Percentiles rank a stretch among this genome's conserved stretches.
Evolutionary conservation across 1,139 yeast species (phyloP).

Genomic region (Geotrichum phurueaensis): DNA sequence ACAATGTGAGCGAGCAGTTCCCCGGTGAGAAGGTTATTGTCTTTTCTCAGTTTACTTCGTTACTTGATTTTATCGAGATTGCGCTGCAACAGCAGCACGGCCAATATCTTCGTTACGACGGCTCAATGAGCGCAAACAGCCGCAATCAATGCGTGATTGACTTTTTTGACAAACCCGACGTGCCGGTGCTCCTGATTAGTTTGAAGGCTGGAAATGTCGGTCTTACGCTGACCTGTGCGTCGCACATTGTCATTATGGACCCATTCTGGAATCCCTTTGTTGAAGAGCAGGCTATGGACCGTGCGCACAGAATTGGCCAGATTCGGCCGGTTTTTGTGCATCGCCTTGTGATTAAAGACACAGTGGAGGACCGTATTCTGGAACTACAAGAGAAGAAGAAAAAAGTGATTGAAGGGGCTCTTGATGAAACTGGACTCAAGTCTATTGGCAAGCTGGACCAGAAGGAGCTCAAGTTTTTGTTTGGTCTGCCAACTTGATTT

Average conservation of each 20-base stretch:
- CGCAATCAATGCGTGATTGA: conserved; percentile 58
- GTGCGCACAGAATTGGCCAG: conserved; percentile 93
- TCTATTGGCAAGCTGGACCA: conserved; percentile 60
- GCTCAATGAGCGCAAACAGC: conserved; percentile 63
- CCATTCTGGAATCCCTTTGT: conserved; percentile 98
- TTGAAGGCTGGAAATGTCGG: conserved; percentile 93
- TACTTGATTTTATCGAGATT: conserved; percentile 64
- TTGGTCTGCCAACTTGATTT: conserved; percentile 45
- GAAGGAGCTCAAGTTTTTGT: conserved; percentile 69
- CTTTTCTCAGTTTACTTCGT: conserved; percentile 78
- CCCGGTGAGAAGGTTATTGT: conserved; percentile 65
- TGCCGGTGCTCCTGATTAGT: conserved; percentile 60
- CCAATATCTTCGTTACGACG: conserved; percentile 62
- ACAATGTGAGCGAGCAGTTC: conserved; percentile 38
- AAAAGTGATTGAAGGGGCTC: conserved; percentile 69
- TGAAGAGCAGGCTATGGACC: conserved; percentile 92
- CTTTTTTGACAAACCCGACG: conserved; percentile 54
- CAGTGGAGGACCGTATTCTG: conserved; percentile 84
- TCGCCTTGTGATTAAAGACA: conserved; percentile 55
- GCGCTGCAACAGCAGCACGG: conserved; percentile 40
- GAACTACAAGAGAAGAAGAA: conserved; percentile 69
- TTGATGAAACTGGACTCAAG: conserved; percentile 70
- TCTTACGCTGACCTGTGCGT: conserved; percentile 85
- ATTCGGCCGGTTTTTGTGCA: conserved; percentile 69
- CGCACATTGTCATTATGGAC: conserved; percentile 82